phyloP scores from a whole-genome alignment of 441 rosid genomes.

The Corymbia citriodora region DNA sequence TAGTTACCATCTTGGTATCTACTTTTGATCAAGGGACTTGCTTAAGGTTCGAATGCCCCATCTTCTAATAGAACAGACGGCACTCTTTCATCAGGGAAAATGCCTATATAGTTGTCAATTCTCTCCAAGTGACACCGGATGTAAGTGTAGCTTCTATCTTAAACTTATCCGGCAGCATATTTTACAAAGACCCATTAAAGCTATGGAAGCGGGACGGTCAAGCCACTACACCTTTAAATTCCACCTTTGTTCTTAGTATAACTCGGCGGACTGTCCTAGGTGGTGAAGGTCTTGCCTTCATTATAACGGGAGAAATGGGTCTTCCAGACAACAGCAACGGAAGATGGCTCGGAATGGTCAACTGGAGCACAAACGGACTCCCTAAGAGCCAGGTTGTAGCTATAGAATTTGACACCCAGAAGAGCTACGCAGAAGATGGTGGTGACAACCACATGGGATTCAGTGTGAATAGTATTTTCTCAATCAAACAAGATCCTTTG shows the following conservation, averaged over 20 bases:
- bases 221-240: not conserved
- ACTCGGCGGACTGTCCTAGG: not conserved
- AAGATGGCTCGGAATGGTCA: constrained; percentile 64
- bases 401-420: constrained; percentile 60
- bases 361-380: constrained; percentile 23
- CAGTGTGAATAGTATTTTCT: constrained; percentile 38
- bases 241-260: not conserved
- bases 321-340: constrained; percentile 39
- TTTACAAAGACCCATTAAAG: too few relatives aligned
- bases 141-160: too few relatives aligned
- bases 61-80: not conserved
- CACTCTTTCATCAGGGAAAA: not conserved
- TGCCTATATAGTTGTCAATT: not conserved
- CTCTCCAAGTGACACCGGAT: not conserved
- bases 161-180: too few relatives aligned
- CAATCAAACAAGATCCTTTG: constrained; percentile 33
- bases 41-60: too few relatives aligned
- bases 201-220: too few relatives aligned
- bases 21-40: too few relatives aligned
- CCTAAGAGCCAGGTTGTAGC: constrained; percentile 32
- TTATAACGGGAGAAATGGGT: not conserved
- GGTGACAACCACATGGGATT: constrained; percentile 61
- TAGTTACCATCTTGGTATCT: too few relatives aligned
- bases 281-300: not conserved
- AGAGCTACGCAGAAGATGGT: constrained; percentile 39